Base-by-base conservation (phyloP, 2,329 filamentous ascomycete genomes). In the Cladosporium cucumerinum region DNA sequence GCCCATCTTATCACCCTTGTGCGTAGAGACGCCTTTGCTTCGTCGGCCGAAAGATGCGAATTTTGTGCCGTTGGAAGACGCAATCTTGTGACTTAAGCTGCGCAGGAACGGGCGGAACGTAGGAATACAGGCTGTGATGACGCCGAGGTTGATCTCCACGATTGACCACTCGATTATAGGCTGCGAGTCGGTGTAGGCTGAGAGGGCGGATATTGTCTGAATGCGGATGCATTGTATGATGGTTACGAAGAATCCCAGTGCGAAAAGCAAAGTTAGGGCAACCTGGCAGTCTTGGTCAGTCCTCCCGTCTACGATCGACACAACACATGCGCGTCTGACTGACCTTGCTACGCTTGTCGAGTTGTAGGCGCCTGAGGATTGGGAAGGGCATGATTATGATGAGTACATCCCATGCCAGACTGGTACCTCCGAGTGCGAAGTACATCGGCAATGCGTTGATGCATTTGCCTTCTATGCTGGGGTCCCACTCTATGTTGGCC, bases 141-240 rank as follows among this genome's bases (percentile, higher is more conserved):
- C 63, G 23, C 80, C 81, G 1, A 82, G 73, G 62, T 80, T 77
- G 61, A 76, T 77, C 68, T 83, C 81, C n/a, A 82, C 69, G 12
- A 75, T 73, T 0, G 81, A 82, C 81, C 81, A 83, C 36, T 79
- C 74, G 57, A 82, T 78, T 23, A 80, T 71, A 1, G 71, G 65
- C 6, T 78, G 74, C 2, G 78, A 81, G 70, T 84, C 80, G 51
- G 80, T 77, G 65, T 81, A 81, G 69, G 79, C 80, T 28, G 71
- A 67, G 3, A 84, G 77, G 18, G 74, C 77, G 39, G 75, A 75
- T 65, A 85, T 79, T n/a, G 80, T 82, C 64, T 80, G 78, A 65
- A 84, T 81, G 18, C 82, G 82, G 66, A 85, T 77, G 65, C 82
- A 78, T 68, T 84, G 82, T 62, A 84, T 81, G 57, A 82, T 67